Conservation (phyloP, 1,139 yeast species). For the Komagataea norvegica region DNA sequence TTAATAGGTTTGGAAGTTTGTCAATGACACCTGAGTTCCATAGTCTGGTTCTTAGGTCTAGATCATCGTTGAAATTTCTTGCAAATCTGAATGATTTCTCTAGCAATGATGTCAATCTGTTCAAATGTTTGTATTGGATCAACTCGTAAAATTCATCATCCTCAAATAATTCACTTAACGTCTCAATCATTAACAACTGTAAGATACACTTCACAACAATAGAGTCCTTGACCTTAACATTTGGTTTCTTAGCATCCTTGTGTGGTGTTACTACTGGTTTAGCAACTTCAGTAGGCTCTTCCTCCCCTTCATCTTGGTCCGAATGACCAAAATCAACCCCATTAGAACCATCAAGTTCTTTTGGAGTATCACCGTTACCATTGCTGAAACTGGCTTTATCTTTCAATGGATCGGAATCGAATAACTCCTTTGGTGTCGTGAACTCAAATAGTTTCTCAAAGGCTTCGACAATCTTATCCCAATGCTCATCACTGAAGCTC, state of each 20-base stretch:
- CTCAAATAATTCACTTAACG: constrained; percentile 70
- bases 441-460: constrained; percentile 66
- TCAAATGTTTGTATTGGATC: constrained; percentile 62
- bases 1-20: constrained; percentile 82
- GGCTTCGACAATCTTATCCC: constrained; percentile 66
- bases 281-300: too few relatives aligned
- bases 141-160: constrained; percentile 63
- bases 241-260: constrained; percentile 14
- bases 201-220: constrained; percentile 91
- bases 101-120: constrained; percentile 55
- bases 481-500: constrained; percentile 61
- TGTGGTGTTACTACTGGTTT: too few relatives aligned
- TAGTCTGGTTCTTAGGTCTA: constrained; percentile 75
- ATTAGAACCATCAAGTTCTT: constrained; percentile 21
- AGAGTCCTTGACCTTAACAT: constrained; percentile 54
- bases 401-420: constrained; percentile 61
- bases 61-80: constrained; percentile 80
- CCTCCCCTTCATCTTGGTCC: constrained; percentile 6
- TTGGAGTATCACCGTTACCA: not conserved
- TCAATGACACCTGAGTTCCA: constrained; percentile 94
- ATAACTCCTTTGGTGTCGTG: constrained; percentile 84
- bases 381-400: not conserved
- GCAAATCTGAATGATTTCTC: constrained; percentile 77
- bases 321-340: constrained; percentile 20
- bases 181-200: constrained; percentile 84